Conservation (phyloP, 768 basidiomycete genomes). For the Fistulinella prunicolor region DNA sequence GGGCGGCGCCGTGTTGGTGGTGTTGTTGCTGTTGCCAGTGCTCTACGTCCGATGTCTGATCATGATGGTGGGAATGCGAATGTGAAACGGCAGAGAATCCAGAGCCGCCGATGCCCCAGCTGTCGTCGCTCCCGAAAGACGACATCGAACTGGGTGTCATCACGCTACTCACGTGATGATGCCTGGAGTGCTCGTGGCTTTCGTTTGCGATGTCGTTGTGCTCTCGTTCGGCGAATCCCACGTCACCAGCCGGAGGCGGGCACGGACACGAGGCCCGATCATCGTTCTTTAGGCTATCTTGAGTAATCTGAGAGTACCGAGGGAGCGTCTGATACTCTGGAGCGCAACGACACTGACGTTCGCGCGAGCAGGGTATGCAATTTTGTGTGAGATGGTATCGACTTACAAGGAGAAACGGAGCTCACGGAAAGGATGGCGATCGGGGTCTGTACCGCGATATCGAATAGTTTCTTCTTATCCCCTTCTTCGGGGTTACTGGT, state of each 20-base stretch:
- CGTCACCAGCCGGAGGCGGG: slow-evolving; percentile 1
- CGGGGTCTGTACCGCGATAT: slow-evolving; percentile 85
- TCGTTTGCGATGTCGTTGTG: slow-evolving; percentile 7
- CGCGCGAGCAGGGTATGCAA: not conserved
- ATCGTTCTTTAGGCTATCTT: slow-evolving; percentile 2
- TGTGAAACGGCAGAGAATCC: not conserved
- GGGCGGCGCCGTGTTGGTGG: not conserved
- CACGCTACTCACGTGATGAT: not conserved
- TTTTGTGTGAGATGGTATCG: not conserved
- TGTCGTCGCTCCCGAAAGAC: slow-evolving; percentile 24
- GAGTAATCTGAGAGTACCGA: slow-evolving; percentile 52
- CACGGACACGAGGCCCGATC: slow-evolving; percentile 48
- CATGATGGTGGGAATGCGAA: not conserved
- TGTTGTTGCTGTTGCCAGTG: not conserved
- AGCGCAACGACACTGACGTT: slow-evolving; percentile 71
- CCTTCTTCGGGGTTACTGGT: slow-evolving; percentile 56
- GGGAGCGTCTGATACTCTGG: slow-evolving; percentile 79
- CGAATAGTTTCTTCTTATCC: slow-evolving; percentile 77
- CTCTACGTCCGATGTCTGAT: not conserved
- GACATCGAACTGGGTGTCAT: slow-evolving; percentile 30
- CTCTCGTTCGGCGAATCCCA: not conserved
- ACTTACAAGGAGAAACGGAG: slow-evolving; percentile 5
- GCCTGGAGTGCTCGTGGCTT: no score
- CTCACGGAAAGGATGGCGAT: slow-evolving; percentile 86
- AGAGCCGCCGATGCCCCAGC: not conserved